These are phyloP conservation scores for Niebla homalea DNA, from an alignment of 495 filamentous ascomycete genomes.

Conservation along the genomic window DNA sequence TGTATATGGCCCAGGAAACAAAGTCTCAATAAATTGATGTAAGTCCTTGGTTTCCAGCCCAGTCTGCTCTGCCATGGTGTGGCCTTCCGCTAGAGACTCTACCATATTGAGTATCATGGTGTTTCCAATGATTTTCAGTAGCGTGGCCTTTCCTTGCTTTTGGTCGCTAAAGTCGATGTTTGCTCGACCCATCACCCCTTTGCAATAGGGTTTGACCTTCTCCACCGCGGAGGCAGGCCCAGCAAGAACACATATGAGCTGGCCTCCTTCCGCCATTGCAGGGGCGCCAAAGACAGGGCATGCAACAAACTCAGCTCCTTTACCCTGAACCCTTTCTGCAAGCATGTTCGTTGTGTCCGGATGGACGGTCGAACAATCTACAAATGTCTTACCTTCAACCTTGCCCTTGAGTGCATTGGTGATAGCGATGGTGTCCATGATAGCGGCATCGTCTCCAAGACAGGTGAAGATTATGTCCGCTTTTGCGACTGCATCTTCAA, in stretches of 20 bases:
- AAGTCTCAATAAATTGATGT: conserved; percentile 50
- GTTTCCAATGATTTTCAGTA: conserved; percentile 76
- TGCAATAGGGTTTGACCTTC: conserved; percentile 58
- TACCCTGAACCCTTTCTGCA: conserved; percentile 37
- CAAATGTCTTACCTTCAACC: conserved; percentile 54
- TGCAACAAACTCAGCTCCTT: conserved; percentile 61
- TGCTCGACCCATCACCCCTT: conserved; percentile 60
- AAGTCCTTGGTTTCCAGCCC: conserved; percentile 60
- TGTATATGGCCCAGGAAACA: conserved; percentile 43
- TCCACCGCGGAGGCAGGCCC: conserved; percentile 48
- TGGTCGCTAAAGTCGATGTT: conserved; percentile 59
- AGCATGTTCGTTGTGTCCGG: conserved; percentile 62
- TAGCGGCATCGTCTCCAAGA: conserved; percentile 64
- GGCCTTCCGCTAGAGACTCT: conserved; percentile 61
- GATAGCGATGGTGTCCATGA: conserved; percentile 35
- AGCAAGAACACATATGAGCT: conserved; percentile 64
- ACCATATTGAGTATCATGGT: conserved; percentile 77
- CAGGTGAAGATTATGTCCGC: conserved; percentile 77
- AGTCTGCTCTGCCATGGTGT: conserved; percentile 65
- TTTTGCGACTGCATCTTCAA: conserved; percentile 50
- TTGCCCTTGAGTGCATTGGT: conserved; percentile 25
- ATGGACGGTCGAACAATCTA: conserved; percentile 83
- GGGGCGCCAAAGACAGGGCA: conserved; percentile 39
- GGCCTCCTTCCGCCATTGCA: conserved; percentile 41
- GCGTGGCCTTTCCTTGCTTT: conserved; percentile 41